Evolutionary conservation across 352 stramenopile genomes (phyloP), one percentile per base, ranked within the genome.

Genomic region (Globisporangium megalacanthum): DNA sequence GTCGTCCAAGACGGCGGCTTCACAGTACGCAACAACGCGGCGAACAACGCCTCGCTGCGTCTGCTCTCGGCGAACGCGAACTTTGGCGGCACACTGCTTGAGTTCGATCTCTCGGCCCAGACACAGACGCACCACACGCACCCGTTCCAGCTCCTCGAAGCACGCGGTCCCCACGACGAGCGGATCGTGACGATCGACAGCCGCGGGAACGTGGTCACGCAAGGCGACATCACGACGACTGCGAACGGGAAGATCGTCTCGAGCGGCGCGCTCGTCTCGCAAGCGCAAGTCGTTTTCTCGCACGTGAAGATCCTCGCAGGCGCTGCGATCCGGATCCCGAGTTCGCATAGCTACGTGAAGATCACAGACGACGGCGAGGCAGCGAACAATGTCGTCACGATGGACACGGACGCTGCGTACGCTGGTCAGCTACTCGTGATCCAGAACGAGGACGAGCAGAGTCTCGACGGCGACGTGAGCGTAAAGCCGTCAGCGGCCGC

Each of bases 401-500:
- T 92, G 4, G 76, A 86, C 44, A 54, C 45, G 39, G 37, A 64
- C 5, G 51, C 68, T 4, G 77, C 83, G 1, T 72, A 72, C 20
- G 66, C 68, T 20, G 83, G 83, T 2, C 83, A 92, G 49, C 61
- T 92, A 8, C 68, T 92, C 31, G 66, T 92, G 15, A 65, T 92
- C 31, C 83, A 92, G 57, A 92, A 90, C 56, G 74, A 86, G 25
- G 83, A 90, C 61, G 76, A 79, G 22, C 61, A 90, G 33, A 48
- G 49, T 17, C 61, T 92, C 0, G 47, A 64, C 17, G 77, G 77
- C 8, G 73, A 83, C 7, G 39, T 90, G 7, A 79, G 62, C 17
- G 69, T 89, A 19, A 77, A 75, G n/a, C 61, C 79, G 0, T 56
- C 59, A 6, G 61, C 75, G 17, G 73, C 77, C 13, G 79, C 83